Conservation (phyloP, 768 basidiomycete species). For the Hortiboletus flavorubellus region DNA sequence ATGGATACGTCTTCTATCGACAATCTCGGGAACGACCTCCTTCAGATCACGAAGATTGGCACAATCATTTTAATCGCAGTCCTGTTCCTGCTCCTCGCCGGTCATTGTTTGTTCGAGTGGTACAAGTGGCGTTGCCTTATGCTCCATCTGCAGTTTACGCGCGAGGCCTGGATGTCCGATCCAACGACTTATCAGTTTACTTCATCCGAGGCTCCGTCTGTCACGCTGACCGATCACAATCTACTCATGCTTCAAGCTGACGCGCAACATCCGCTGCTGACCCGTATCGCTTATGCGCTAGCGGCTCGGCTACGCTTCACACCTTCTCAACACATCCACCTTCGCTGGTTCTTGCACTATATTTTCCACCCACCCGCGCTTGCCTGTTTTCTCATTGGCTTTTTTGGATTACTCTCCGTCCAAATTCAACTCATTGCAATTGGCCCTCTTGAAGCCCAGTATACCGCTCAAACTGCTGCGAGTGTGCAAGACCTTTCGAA, state of each 20-base stretch:
- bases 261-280: conserved; percentile 69
- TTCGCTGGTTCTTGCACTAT: conserved; percentile 89
- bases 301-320: conserved; percentile 50
- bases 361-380: conserved; percentile 89
- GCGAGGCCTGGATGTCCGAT: conserved; percentile 74
- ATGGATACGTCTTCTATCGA: conserved; percentile 86
- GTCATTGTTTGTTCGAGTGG: conserved; percentile 80
- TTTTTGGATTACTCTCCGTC: conserved; percentile 83
- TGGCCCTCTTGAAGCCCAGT: conserved; percentile 66
- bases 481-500: conserved; percentile 65
- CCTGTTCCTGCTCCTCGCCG: conserved; percentile 69
- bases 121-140: conserved; percentile 80
- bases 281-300: conserved; percentile 56
- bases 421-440: conserved; percentile 84
- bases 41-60: conserved; percentile 76
- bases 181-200: conserved; percentile 51
- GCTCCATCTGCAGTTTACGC: conserved; percentile 61
- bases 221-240: conserved; percentile 71
- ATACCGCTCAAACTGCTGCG: conserved; percentile 55
- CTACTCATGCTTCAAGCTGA: conserved; percentile 71
- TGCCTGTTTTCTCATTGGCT: conserved; percentile 88
- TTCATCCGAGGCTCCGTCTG: conserved; percentile 40
- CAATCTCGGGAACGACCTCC: conserved; percentile 75
- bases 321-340: conserved; percentile 59
- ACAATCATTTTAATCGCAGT: conserved; percentile 68